Evolutionary conservation across 2,329 filamentous ascomycete genomes (phyloP).

Genomic region (Decorospora gaudefroyi): DNA sequence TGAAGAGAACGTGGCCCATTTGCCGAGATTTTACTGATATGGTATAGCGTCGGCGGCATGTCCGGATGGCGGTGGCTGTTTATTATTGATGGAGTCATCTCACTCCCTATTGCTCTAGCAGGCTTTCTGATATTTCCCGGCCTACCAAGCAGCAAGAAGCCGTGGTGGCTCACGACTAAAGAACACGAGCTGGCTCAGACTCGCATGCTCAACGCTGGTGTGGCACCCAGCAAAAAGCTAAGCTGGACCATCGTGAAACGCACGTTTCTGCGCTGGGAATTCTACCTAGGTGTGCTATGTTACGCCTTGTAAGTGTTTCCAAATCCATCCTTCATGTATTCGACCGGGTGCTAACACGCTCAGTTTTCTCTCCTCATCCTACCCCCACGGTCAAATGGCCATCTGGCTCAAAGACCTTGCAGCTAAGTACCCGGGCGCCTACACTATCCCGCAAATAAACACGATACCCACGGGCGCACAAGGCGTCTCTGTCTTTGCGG

Average conservation of each 20-base stretch:
- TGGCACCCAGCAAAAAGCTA: slow-evolving; percentile 50
- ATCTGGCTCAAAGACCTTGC: slow-evolving; percentile 58
- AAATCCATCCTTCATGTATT: background rate
- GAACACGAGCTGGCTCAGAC: slow-evolving; percentile 40
- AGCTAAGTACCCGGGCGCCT: slow-evolving; percentile 39
- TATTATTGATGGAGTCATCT: slow-evolving; percentile 62
- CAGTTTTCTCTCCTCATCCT: slow-evolving; percentile 46
- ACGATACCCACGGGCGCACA: slow-evolving; percentile 56
- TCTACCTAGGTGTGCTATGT: slow-evolving; percentile 55
- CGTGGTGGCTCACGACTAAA: slow-evolving; percentile 53
- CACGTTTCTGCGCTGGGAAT: slow-evolving; percentile 56
- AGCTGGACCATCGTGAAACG: slow-evolving; percentile 53
- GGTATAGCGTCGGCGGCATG: slow-evolving; percentile 48
- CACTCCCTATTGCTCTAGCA: slow-evolving; percentile 59
- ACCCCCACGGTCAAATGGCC: slow-evolving; percentile 57
- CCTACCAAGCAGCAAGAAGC: slow-evolving; percentile 55
- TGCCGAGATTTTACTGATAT: background rate
- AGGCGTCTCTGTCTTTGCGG: slow-evolving; percentile 55
- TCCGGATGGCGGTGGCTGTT: slow-evolving; percentile 60
- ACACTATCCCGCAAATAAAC: slow-evolving; percentile 56
- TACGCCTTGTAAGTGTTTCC: slow-evolving; percentile 52
- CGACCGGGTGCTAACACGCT: background rate
- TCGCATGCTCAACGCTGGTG: slow-evolving; percentile 38
- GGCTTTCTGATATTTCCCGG: slow-evolving; percentile 61
- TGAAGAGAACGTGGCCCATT: background rate